A percentile compares a stretch with the other conserved stretches of the same genome.
Conservation (phyloP, 441 rosid genomes). For the Croton laevigatus region DNA sequence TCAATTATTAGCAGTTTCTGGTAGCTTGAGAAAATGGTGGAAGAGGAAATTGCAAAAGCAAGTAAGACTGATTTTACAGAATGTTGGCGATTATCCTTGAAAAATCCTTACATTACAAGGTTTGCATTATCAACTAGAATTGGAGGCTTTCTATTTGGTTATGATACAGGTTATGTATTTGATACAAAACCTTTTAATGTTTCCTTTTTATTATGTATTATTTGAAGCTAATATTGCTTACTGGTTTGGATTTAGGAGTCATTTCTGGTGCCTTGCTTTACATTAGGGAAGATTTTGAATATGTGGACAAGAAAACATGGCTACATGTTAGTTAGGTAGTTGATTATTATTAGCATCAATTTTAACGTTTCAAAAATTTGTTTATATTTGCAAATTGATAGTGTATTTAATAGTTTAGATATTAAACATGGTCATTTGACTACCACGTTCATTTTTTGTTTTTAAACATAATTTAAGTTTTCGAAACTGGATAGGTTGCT, state of each 20-base stretch:
- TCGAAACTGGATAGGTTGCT: conserved; percentile 23
- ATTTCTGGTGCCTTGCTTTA: conserved; percentile 89
- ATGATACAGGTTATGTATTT: conserved; percentile 58
- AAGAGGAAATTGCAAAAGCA: conserved; percentile 49
- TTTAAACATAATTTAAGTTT: neutral
- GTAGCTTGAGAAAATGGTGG: conserved; percentile 41
- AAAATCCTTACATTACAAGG: conserved; percentile 70
- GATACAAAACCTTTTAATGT: neutral
- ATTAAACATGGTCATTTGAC: neutral
- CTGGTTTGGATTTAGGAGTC: conserved; percentile 45
- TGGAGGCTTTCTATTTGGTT: conserved; percentile 86
- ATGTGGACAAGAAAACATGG: conserved; percentile 47
- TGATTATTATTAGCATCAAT: no score
- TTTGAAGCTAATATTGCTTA: neutral
- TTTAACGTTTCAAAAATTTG: no score
- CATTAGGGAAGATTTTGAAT: conserved; percentile 58
- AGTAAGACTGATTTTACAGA: conserved; percentile 64
- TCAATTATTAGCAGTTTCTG: neutral
- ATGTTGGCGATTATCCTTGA: conserved; percentile 65
- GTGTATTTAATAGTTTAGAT: neutral
- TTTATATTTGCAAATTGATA: neutral
- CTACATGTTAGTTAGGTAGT: no score
- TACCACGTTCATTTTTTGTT: no score
- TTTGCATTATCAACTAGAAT: conserved; percentile 88
- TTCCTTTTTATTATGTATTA: no score